Base-by-base conservation (phyloP, 306 rosid species). In the Pyrus bretschneideri region DNA sequence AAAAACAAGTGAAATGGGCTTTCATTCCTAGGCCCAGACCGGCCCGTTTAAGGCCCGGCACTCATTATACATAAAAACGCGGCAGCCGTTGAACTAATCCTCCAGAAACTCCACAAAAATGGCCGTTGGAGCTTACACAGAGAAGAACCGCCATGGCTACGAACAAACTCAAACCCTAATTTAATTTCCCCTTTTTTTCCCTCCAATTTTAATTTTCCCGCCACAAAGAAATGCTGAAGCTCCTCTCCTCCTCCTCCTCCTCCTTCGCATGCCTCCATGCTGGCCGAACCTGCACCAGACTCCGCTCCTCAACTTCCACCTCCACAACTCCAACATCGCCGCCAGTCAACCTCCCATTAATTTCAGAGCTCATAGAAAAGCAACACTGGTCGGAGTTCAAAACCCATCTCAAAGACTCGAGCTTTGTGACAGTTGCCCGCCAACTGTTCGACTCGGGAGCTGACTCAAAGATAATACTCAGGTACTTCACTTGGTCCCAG, bases 351-450 rank as follows among this genome's bases (percentile, higher is more conserved):
- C 60, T 80, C 42, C 67, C 77, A 8, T 31, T 72, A 9, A 80
- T 88, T 68, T 82, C 85, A 66, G 88, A 93, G 78, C 81, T 91
- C 76, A 85, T 93, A 81, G 85, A 83, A 69, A 85, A 89, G 80
- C 96, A 90, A 22, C 97, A 84, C 60, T 91, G 98, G 98, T 86
- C 87, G 33, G 83, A 85, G 79, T 90, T 93, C 79, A 88, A 90
- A 85, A 23, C 82, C 78, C 90, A 87, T 81, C 78, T 93, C 57
- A 75, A 72, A 74, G 51, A 64, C 63, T 85, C 78, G 60, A 82
- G 72, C 70, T 87, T 96, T 59, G 75, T 55, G 49, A n/a, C 67
- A 31, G 76, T 87, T 85, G 81, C 91, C 33, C 91, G 83, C 54
- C 91, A 82, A 25, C 83, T 93, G 73, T 72, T 93, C 33, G 78